Evolutionary conservation across 2,329 filamentous ascomycete genomes (phyloP).

Genomic region (Monosporascus sp.): DNA sequence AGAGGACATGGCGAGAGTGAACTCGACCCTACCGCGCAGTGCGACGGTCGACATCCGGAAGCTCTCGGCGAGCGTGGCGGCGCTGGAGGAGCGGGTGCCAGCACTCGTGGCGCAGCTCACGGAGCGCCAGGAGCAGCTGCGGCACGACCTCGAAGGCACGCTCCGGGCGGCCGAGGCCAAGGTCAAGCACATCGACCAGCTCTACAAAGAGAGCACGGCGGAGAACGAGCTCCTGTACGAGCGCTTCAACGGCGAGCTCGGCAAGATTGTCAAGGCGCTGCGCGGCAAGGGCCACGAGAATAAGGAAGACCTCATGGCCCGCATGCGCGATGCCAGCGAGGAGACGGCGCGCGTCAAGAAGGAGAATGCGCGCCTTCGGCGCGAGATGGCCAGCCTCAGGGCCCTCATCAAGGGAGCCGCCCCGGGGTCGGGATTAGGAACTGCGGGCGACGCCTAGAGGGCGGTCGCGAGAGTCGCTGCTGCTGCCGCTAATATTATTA

Average conservation of each 20-base stretch:
- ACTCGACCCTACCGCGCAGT: constrained; percentile 32
- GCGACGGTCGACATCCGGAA: constrained; percentile 40
- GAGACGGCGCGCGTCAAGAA: constrained; percentile 74
- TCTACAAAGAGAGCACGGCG: constrained; percentile 80
- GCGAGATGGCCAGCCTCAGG: constrained; percentile 71
- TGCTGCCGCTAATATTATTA: neutral
- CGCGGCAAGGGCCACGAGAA: constrained; percentile 69
- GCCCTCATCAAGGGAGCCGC: constrained; percentile 43
- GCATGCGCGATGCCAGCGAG: constrained; percentile 68
- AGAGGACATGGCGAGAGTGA: constrained; percentile 66
- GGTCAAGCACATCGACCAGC: constrained; percentile 75
- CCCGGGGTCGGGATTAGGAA: neutral
- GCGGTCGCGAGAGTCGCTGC: constrained; percentile 9
- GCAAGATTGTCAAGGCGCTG: constrained; percentile 72
- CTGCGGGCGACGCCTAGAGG: constrained; percentile 23
- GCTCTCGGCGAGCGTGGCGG: constrained; percentile 53
- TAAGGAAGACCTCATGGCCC: constrained; percentile 68
- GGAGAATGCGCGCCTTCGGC: constrained; percentile 77
- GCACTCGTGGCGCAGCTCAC: constrained; percentile 53
- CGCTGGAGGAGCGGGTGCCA: constrained; percentile 64
- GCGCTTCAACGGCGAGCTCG: constrained; percentile 85
- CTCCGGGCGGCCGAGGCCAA: constrained; percentile 72
- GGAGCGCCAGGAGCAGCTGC: constrained; percentile 57
- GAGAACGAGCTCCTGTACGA: constrained; percentile 94
- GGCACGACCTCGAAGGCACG: constrained; percentile 65